These are phyloP conservation scores for Physcia stellaris DNA, from an alignment of 495 filamentous ascomycete species.

Conservation along the genomic window DNA sequence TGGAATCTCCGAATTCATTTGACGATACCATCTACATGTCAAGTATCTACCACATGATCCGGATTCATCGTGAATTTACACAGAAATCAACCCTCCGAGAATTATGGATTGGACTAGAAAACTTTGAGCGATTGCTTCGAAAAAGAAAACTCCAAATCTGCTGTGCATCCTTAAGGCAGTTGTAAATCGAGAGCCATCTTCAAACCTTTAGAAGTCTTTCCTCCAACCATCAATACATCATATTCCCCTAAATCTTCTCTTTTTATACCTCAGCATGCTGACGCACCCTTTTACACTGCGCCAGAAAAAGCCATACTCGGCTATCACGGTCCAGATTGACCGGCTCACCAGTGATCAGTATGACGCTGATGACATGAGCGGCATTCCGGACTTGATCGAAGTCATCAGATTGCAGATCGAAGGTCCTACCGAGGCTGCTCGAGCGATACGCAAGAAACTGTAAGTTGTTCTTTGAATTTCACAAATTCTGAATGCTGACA, in stretches of 20 bases:
- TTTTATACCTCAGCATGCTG: constrained; percentile 8
- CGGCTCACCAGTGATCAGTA: constrained; percentile 78
- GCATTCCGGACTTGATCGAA: constrained; percentile 88
- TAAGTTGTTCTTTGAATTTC: constrained; percentile 24
- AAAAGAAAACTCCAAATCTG: too few relatives aligned
- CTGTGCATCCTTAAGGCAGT: too few relatives aligned
- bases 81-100: too few relatives aligned
- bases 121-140: too few relatives aligned
- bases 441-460: constrained; percentile 94
- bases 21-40: too few relatives aligned
- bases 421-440: constrained; percentile 79
- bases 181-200: not conserved
- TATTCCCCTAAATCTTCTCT: constrained; percentile 9
- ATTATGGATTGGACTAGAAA: too few relatives aligned
- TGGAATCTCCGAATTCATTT: too few relatives aligned
- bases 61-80: too few relatives aligned
- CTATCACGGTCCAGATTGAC: constrained; percentile 89
- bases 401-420: constrained; percentile 78
- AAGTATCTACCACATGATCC: too few relatives aligned
- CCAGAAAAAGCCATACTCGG: constrained; percentile 87
- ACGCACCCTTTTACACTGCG: constrained; percentile 3
- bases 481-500: constrained; percentile 1
- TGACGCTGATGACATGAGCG: constrained; percentile 80
- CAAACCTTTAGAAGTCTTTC: constrained; percentile 5
- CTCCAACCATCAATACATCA: constrained; percentile 6